phyloP scores from a whole-genome alignment of 768 basidiomycete genomes.

The Suillus subluteus region DNA sequence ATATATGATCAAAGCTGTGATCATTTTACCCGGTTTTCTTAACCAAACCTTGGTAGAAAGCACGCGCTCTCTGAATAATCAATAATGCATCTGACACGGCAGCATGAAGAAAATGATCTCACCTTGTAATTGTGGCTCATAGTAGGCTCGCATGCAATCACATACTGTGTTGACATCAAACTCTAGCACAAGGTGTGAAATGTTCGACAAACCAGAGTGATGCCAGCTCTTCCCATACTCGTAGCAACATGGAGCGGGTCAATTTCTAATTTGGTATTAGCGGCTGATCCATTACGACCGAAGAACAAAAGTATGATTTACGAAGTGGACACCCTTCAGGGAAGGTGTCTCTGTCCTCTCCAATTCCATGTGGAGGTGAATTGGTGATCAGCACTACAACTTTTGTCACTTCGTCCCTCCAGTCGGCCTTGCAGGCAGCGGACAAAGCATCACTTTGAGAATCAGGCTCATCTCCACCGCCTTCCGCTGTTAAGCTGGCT shows the following conservation, averaged over 20 bases:
- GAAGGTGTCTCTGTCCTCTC: neutral
- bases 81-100: neutral
- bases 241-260: neutral
- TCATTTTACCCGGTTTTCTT: neutral
- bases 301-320: no score
- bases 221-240: neutral
- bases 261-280: neutral
- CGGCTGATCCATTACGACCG: no score
- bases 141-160: neutral
- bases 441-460: neutral
- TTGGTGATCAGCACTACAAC: neutral
- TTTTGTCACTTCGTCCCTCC: neutral
- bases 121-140: neutral
- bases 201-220: neutral
- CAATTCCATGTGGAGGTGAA: neutral
- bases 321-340: neutral
- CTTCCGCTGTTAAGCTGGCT: neutral
- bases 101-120: neutral
- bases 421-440: neutral
- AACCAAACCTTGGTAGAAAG: neutral
- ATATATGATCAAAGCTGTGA: neutral
- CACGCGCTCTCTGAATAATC: neutral
- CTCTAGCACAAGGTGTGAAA: neutral
- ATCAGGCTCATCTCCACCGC: neutral
- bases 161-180: neutral